Base-by-base conservation (phyloP, 208 protist species). In the Phytomonas serpens region DNA sequence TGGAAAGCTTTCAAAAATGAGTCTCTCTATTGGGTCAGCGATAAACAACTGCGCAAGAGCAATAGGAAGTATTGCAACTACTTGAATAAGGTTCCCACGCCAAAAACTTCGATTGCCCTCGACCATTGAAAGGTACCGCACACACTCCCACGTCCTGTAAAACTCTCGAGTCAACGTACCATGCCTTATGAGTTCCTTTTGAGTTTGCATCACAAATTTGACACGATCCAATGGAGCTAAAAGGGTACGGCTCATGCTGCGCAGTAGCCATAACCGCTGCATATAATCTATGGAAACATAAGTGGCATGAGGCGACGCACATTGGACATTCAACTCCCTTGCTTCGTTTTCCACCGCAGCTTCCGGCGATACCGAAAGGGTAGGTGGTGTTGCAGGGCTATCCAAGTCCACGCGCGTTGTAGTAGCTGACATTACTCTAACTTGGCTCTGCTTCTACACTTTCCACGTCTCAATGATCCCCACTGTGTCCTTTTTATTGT, bases 11-110 rank as follows among this genome's bases (percentile, higher is more conserved):
- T 91, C 79, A 72, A 89, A 88, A 30, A 92, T 81, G 71, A 86
- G 83, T 0, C 71, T 66, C 67, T 89, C 82, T 13, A 84, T 83
- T 0, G 86, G 86, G 38, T 82, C 67, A 14, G 77, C 84, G 69
- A 94, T 86, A 73, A 94, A 91, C 33, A 87, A 73, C 65, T 91
- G 84, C 11, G 86, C 77, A 33, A 90, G 77, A 31, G 78, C 71
- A 37, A 88, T 89, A 9, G 89, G 89, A 36, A 92, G 74, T 14
- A 92, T 37, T 2, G 86, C 86, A 31, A 83, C 77, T 11, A 93
- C 83, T 66, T 95, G 87, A 52, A 95, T 85, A 10, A 89, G 37
- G 72, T 95, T 95, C 32, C 90, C 90, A 36, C 90, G 87, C 84
- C 85, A 93, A 52, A 95, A 93, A 73, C 84, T 82, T 19, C 68